Percentiles rank a stretch among this genome's conserved stretches.
phyloP scores from a whole-genome alignment of 495 filamentous ascomycete species.

The Aspergillus bertholletiae region DNA sequence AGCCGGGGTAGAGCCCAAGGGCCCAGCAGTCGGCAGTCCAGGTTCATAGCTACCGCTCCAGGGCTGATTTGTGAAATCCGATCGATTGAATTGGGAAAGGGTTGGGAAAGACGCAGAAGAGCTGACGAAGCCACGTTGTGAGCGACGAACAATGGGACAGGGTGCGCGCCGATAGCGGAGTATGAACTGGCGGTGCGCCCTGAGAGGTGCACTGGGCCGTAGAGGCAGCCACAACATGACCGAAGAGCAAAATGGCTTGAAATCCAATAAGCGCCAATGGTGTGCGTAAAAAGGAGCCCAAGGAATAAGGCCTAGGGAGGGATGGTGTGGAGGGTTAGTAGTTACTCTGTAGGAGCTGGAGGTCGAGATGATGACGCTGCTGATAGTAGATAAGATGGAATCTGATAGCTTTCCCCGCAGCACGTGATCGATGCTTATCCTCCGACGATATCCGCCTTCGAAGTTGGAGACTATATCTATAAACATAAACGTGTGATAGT shows the following conservation, averaged over 20 bases:
- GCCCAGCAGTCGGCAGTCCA: constrained; percentile 54
- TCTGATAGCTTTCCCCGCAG: constrained; percentile 21
- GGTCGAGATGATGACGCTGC: neutral
- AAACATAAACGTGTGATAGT: neutral
- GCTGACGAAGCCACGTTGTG: constrained; percentile 27
- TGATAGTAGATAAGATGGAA: constrained; percentile 15
- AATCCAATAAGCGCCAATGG: too few species aligned
- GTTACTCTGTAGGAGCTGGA: neutral
- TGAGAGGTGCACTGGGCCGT: constrained; percentile 10
- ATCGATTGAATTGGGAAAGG: constrained; percentile 55
- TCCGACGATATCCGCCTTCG: constrained; percentile 9
- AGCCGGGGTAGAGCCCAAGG: constrained; percentile 52
- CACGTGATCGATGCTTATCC: constrained; percentile 19
- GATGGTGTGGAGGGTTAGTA: neutral
- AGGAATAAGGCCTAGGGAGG: too few species aligned
- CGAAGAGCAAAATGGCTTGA: constrained; percentile 5
- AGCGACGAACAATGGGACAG: neutral
- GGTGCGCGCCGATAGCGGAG: constrained; percentile 21
- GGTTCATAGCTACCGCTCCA: constrained; percentile 79
- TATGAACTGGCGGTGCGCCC: constrained; percentile 9
- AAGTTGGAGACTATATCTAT: neutral
- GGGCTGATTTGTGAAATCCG: constrained; percentile 60
- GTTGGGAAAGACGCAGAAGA: constrained; percentile 33
- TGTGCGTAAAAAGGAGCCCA: too few species aligned
- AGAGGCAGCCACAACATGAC: constrained; percentile 26